Base-by-base conservation (phyloP, 192 early-diverging fungal genomes). In the Backusella parvicylindrica region DNA sequence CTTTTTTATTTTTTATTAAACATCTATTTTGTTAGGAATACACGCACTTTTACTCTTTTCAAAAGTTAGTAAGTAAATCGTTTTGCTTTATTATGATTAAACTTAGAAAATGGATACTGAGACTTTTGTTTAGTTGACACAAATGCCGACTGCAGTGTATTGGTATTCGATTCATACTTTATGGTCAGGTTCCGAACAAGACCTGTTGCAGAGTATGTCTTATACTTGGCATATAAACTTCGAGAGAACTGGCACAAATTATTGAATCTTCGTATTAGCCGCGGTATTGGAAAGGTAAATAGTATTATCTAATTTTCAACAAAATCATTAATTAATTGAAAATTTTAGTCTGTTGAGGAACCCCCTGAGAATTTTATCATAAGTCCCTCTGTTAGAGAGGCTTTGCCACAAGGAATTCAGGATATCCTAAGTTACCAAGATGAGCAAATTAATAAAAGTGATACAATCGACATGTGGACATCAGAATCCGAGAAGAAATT, bases 161-260 rank as follows among this genome's bases (percentile, higher is more conserved):
- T 92, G 0, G 69, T 92, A 9, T 77, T 91, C 5, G 91, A 92
- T 73, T 81, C 84, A 6, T 92, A 86, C 80, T 79, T 88, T 41
- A 76, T 85, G 38, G 49, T 92, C 4, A 64, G 74, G 12, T 92
- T 92, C 63, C 68, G 65, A 12, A 81, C 85, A 32, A 33, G 75
- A 7, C 60, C 70, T 15, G 80, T 75, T 15, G 82, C 84, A 18
- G 78, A 84, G 70, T 71, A 76, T 36, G 72, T 88, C 9, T 33
- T 91, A 1, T 76, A 79, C 6, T 56, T 92, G 15, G 79, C 80
- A 1, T 82, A 85, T 67, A 83, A 84, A 72, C 68, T 92, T 30
- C 70, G 91, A 13, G 71, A 73, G 7, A 76, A 78, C 1, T 92
- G 90, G 90, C 68, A 82, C 3, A 56, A 43, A 9, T 64, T 84